phyloP scores from a whole-genome alignment of 2,329 filamentous ascomycete species.

The Orbilia ellipsospora region DNA sequence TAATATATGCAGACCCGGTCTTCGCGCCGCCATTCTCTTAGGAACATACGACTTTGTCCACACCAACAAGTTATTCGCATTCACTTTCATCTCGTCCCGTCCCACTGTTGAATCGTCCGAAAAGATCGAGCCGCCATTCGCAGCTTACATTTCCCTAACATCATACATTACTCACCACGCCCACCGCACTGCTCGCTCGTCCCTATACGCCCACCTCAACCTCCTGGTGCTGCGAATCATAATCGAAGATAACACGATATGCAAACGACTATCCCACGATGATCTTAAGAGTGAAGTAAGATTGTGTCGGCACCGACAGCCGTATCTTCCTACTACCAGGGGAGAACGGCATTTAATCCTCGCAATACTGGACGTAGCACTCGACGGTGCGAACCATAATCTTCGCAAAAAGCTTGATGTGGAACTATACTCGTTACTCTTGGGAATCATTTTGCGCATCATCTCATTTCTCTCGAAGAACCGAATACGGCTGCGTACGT shows the following conservation, averaged over 20 bases:
- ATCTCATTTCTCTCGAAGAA: constrained; percentile 85
- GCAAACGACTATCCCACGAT: constrained; percentile 84
- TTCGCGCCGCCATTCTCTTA: constrained; percentile 81
- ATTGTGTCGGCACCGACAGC: constrained; percentile 87
- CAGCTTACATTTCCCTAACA: constrained; percentile 83
- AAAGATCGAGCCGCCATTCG: constrained; percentile 74
- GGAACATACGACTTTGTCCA: constrained; percentile 93
- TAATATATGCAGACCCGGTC: constrained; percentile 72
- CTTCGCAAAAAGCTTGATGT: constrained; percentile 85
- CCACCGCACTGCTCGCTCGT: constrained; percentile 80
- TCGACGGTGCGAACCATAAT: constrained; percentile 95
- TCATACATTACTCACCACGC: constrained; percentile 96
- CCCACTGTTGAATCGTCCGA: constrained; percentile 20
- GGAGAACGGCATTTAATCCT: constrained; percentile 79
- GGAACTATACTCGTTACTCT: constrained; percentile 81
- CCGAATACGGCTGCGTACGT: constrained; percentile 75
- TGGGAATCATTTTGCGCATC: constrained; percentile 83
- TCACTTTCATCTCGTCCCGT: constrained; percentile 70
- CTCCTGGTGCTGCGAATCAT: constrained; percentile 86
- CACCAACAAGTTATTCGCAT: constrained; percentile 94
- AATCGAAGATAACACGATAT: constrained; percentile 83
- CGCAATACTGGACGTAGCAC: constrained; percentile 83
- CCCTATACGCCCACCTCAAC: constrained; percentile 85
- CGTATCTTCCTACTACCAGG: constrained; percentile 79
- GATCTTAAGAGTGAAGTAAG: constrained; percentile 79